Evolutionary conservation across 345 rosid species (phyloP).

Genomic region (Arabis alpina): DNA sequence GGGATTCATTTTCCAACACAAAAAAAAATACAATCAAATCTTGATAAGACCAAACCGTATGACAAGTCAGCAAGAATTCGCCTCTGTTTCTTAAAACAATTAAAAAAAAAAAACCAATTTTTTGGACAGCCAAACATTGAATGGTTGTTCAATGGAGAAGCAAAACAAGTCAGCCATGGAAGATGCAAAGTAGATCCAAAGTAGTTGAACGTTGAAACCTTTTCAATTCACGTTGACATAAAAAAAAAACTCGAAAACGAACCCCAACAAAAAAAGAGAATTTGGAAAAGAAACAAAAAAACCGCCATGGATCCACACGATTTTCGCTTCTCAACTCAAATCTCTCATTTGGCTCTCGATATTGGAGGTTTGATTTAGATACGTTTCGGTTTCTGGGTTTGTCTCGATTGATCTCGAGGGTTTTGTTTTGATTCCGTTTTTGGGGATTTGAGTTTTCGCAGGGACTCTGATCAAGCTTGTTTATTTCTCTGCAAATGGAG

Average conservation of each 20-base stretch:
- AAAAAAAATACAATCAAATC: not conserved
- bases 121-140: slow-evolving; percentile 38
- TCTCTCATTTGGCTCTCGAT: slow-evolving; percentile 83
- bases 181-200: slow-evolving; percentile 34
- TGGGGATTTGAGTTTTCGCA: slow-evolving; percentile 39
- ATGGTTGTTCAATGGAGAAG: slow-evolving; percentile 24
- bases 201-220: slow-evolving; percentile 35
- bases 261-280: not conserved
- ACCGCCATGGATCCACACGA: slow-evolving; percentile 37
- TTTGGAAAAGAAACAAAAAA: not conserved
- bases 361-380: slow-evolving; percentile 65
- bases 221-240: slow-evolving; percentile 20
- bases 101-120: not conserved
- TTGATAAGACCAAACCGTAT: not conserved
- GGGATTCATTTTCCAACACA: too few species aligned
- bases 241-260: not conserved
- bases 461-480: slow-evolving; percentile 90
- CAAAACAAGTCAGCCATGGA: slow-evolving; percentile 39
- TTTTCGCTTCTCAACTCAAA: slow-evolving; percentile 42
- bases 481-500: slow-evolving; percentile 59
- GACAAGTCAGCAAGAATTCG: slow-evolving; percentile 36
- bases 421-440: not conserved
- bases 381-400: not conserved
- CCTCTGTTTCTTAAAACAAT: not conserved
- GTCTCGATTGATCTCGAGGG: not conserved